These are phyloP conservation scores for Crataegus laevigata DNA, from an alignment of 306 rosid genomes.

Conservation along the genomic window DNA sequence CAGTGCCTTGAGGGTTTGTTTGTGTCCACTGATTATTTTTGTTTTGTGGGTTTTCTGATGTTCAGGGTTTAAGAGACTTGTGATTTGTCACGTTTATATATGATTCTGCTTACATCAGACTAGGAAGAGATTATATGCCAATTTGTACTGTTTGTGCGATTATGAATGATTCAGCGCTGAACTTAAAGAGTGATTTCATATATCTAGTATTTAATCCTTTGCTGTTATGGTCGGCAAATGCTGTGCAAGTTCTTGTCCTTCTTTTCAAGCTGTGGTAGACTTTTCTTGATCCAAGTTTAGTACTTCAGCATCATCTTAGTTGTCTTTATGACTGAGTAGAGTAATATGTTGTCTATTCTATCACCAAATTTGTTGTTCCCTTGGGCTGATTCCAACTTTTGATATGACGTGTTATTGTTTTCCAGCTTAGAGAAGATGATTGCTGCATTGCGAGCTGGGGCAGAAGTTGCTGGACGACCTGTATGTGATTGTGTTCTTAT, in stretches of 20 bases:
- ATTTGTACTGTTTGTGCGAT: not conserved
- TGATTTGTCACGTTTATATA: not conserved
- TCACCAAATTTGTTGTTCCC: not conserved
- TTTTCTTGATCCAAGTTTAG: not conserved
- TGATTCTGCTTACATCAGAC: not conserved
- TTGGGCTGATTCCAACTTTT: not conserved
- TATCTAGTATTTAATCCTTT: not conserved
- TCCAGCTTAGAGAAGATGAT: conserved; percentile 70
- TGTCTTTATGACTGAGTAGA: not conserved
- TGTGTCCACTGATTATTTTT: not conserved
- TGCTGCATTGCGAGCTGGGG: conserved; percentile 85
- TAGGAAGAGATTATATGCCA: not conserved
- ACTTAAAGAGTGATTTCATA: not conserved
- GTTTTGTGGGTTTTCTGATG: not conserved
- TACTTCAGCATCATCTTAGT: not conserved
- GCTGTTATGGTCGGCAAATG: not conserved
- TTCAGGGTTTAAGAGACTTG: not conserved
- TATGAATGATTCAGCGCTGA: not conserved
- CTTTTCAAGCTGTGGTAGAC: not conserved
- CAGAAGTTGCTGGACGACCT: conserved; percentile 65
- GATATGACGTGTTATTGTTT: not conserved
- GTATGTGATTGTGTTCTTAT: conserved; percentile 63
- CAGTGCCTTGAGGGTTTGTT: not conserved
- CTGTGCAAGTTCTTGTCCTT: not conserved
- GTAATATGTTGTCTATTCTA: not conserved